Evolutionary conservation across 1,284 basidiomycete species (phyloP), one percentile per base, ranked within the genome.

Genomic region (Sporisorium scitamineum): DNA sequence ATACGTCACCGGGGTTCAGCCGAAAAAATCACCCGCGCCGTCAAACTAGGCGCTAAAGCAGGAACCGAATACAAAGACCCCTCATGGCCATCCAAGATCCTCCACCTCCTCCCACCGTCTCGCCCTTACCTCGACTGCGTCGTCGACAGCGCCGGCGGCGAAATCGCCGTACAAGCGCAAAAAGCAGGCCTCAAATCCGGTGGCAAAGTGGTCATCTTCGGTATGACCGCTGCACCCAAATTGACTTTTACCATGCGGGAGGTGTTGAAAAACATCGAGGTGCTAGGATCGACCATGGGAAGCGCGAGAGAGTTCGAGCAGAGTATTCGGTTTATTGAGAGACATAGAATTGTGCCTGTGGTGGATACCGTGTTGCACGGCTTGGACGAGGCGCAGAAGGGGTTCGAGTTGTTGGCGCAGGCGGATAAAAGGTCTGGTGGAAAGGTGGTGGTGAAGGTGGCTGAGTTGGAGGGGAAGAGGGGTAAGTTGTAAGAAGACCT

Each of bases 81-180:
- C 90, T 86, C 90, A 31, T 94, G 93, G 93, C 88, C 91, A 0
- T 80, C 79, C 11, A 87, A 90, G 57, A 88, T 94, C 5, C 87
- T 78, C 0, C 81, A 84, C 8, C 80, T 90, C 13, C 85, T 94
- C 20, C 87, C 87, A 29, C 83, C 87, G 53, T 82, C 88, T 13
- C 81, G 85, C 14, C 83, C 85, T 0, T 84, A 86, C 51, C 87
- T 94, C 32, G 91, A 92, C 79, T 88, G 89, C n/a, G 90, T 94
- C 13, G 89, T 95, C 77, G 94, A 95, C 83, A 91, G 91, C 7
- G 92, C 89, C 2, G 94, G 93, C 5, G 93, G 92, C 2, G 90
- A 92, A 61, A 91, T 95, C 71, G 88, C 91, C 82, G 86, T 83
- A n/a, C 88, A 89, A 74, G 87, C 89, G 2, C 86, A 88, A 9